Evolutionary conservation across 441 rosid species (phyloP), one percentile per base, ranked within the genome.

Genomic region (Daphne laureola): DNA sequence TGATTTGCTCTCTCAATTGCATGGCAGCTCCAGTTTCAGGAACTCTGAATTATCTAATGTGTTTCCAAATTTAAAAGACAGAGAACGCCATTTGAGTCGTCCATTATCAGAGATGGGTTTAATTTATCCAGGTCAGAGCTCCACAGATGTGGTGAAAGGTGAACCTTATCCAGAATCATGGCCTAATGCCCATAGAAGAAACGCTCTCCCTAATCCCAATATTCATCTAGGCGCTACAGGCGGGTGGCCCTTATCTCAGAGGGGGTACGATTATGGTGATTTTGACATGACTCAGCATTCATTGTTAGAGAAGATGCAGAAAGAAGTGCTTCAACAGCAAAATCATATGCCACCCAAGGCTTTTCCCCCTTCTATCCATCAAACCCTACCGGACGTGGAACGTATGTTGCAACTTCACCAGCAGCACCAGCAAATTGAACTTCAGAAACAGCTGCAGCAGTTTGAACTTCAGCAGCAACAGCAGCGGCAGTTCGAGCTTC

Each of bases 1-100:
- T 78, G 92, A 96, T 56, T 71, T 84, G 68, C 67, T 84, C 94
- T 86, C 97, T 25, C 92, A 92, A 76, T 79, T 89, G 62, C 26
- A 53, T 21, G 94, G 82, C 76, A 67, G 72, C 51, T 53, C 77
- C 52, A 69, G 62, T 65, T 57, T 75, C 63, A 76, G 79, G 57
- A 78, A 54, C 61, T 65, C 65, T 23, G 74, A 62, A 15, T 69
- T 78, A 60, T 69, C 84, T 51, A 71, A 71, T 67, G 46, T 62
- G 55, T 64, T 75, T 70, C 66, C 74, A 26, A 57, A 60, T 57
- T 42, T 63, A 17, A 17, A 51, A 46, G 58, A 61, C 53, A 35
- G 58, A 17, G 57, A 55, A 25, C 63, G 36, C 17, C 27, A 47
- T 41, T 43, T 46, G 41, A 61, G 59, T 66, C 64, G 59, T 66